Evolutionary conservation across 2,329 filamentous ascomycete species (phyloP), one percentile per base, ranked within the genome.

Genomic region (Pseudogymnoascus sp.): DNA sequence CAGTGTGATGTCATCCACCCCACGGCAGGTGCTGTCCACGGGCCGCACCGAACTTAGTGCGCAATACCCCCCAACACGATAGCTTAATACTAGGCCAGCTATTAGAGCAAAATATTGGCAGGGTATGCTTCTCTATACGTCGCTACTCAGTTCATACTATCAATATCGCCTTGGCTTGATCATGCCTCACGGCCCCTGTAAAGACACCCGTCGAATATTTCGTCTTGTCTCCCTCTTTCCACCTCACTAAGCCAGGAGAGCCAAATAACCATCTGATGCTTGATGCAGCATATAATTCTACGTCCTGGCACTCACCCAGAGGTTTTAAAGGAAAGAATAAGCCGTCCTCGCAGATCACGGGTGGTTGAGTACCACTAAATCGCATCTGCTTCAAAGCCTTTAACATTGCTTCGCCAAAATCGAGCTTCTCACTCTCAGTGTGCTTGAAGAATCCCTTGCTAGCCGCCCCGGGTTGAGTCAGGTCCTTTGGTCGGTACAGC

Each of bases 211-310:
- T 16, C 14, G 36, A 61, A 45, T 61, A 61, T 45, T 31, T 39
- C 34, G 21, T 26, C 10, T 39, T 61, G 16, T 29, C 59, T 23
- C 59, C 51, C 29, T 57, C 51, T 34, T 37, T 63, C 45, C 51
- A 61, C 5, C 29, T 18, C 18, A 23, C 21, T 26, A 61, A 16
- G 2, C 63, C 63, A 6, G 65, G 65, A 51, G 54, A 36, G 5
- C 65, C 63, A 54, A 63, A 66, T 47, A 39, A 16, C 45, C 61
- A 66, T 3, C 31, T 18, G 14, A 66, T 54, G 29, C 61, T 65
- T 5, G 37, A 57, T n/a, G 65, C 51, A 37, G 65, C 64, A 61
- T 59, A 66, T 36, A 66, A 31, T n/a, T 66, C 65, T 1, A 66
- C 60, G 2, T 60, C 45, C n/a, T 61, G 40, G 14, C 21, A 2